Evolutionary conservation across 2,329 filamentous ascomycete genomes (phyloP).

Genomic region (Geosmithia morbida): DNA sequence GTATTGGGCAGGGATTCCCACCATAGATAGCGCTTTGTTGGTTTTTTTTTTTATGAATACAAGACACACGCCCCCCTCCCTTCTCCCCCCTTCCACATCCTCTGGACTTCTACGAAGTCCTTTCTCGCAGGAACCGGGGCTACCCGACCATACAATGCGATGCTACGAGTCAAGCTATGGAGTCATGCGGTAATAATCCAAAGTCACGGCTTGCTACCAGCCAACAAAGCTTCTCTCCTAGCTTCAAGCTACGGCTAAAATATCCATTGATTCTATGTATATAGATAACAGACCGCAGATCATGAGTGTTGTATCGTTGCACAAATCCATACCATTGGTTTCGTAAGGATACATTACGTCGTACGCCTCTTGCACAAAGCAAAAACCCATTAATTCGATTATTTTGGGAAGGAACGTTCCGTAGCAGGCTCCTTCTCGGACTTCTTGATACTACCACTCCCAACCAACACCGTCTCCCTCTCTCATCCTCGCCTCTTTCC

Average conservation of each 20-base stretch:
- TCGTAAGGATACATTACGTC: neutral
- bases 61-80: neutral
- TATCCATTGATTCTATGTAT: too few species aligned
- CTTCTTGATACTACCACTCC: neutral
- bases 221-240: neutral
- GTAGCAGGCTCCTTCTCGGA: constrained; percentile 5
- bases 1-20: neutral
- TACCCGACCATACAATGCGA: too few species aligned
- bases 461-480: neutral
- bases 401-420: neutral
- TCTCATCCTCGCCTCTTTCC: neutral
- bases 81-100: too few species aligned
- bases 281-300: too few species aligned
- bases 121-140: too few species aligned
- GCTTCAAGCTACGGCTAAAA: too few species aligned
- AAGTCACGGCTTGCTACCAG: neutral
- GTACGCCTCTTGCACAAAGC: neutral
- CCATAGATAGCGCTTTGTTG: neutral
- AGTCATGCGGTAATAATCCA: neutral
- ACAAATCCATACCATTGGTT: too few species aligned
- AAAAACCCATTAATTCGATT: neutral
- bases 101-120: neutral
- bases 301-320: too few species aligned
- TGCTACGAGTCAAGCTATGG: neutral
- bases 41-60: neutral